A percentile compares a stretch with the other conserved stretches of the same genome.
These are phyloP conservation scores for Rhododendron williamsianum DNA, from an alignment of 148 eudicot genomes.

Conservation along the genomic window DNA sequence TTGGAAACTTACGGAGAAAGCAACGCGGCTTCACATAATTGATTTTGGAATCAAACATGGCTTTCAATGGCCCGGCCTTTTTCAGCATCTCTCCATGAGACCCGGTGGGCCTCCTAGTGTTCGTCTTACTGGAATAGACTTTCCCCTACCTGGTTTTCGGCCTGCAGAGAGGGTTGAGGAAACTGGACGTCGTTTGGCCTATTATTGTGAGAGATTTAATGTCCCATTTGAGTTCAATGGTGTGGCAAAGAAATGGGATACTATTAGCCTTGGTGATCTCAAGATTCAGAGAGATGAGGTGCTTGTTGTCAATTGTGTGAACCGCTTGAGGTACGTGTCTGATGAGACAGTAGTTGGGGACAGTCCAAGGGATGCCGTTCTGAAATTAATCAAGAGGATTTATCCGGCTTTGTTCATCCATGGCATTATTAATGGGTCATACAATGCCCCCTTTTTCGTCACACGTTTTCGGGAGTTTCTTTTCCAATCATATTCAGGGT, in stretches of 20 bases:
- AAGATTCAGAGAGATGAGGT: slow-evolving; percentile 25
- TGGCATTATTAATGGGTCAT: slow-evolving; percentile 31
- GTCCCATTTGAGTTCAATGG: slow-evolving; percentile 50
- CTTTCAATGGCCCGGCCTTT: slow-evolving; percentile 65
- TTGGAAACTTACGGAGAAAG: slow-evolving; percentile 23
- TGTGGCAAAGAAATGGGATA: slow-evolving; percentile 49
- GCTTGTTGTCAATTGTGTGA: slow-evolving; percentile 32
- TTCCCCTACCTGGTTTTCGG: slow-evolving; percentile 49
- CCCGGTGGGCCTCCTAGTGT: slow-evolving; percentile 52
- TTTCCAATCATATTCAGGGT: slow-evolving; percentile 23
- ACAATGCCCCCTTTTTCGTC: slow-evolving; percentile 33
- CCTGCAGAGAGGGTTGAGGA: slow-evolving; percentile 54
- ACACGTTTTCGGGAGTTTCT: slow-evolving; percentile 38
- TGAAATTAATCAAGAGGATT: slow-evolving; percentile 31
- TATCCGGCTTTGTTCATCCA: slow-evolving; percentile 35
- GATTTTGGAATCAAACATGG: slow-evolving; percentile 66
- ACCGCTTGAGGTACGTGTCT: slow-evolving; percentile 26
- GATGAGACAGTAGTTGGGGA: slow-evolving; percentile 32
- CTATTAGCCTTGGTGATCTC: slow-evolving; percentile 33
- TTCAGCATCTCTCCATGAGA: slow-evolving; percentile 43
- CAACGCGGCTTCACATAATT: slow-evolving; percentile 42
- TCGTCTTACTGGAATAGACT: slow-evolving; percentile 51
- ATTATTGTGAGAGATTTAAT: slow-evolving; percentile 39
- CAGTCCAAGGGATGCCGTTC: slow-evolving; percentile 36
- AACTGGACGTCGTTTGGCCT: slow-evolving; percentile 42